Base-by-base conservation (phyloP, 441 rosid genomes). In the Pelargonium myrrhifolium region DNA sequence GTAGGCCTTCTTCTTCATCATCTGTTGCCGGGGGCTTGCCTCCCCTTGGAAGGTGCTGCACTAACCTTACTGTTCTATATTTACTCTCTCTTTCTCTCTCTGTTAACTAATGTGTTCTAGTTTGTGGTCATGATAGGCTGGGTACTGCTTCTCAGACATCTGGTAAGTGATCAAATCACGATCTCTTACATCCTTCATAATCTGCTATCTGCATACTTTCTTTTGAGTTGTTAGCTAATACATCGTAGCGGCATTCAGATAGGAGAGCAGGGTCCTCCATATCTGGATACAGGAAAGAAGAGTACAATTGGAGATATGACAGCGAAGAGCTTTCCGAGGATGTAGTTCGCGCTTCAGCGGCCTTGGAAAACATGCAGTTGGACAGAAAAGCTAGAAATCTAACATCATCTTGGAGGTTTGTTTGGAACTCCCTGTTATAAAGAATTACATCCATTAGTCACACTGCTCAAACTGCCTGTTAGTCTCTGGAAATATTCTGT, bases 381-480 rank as follows among this genome's bases (percentile, higher is more conserved):
- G 97, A 93, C 81, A 82, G 96, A 77, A 93, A 93, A 78, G 89
- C 99, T 63, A 72, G 93, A 45, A 93, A 93, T 78, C 80, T 93
- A 65, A 86, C 95, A 15, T 68, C 96, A 40, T 89, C 97, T 4
- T 91, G 96, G 99, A 86, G 96, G 99, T 91, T 68, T 69, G 86
- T 78, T 73, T 65, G 69, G 68, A 45, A 66, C 35, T 65, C 31
- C 24, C 1, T 10, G 24, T 10, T 42, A 72, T 59, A 20, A 59
- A 24, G 14, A 18, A 12, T 21, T n/a, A 20, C 15, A n/a, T 11
- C 21, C 62, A 20, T 58, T n/a, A 59, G 3, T 1, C 9, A 3
- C 20, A 21, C 1, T n/a, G 26, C 31, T 28, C 31, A 3, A 59
- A 59, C 10, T 59, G 62, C 4, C 10, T 24, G 4, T 2, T 59